Evolutionary conservation across 2,329 filamentous ascomycete genomes (phyloP), one percentile per base, ranked within the genome.

Genomic region (Coniochaeta ligniaria): DNA sequence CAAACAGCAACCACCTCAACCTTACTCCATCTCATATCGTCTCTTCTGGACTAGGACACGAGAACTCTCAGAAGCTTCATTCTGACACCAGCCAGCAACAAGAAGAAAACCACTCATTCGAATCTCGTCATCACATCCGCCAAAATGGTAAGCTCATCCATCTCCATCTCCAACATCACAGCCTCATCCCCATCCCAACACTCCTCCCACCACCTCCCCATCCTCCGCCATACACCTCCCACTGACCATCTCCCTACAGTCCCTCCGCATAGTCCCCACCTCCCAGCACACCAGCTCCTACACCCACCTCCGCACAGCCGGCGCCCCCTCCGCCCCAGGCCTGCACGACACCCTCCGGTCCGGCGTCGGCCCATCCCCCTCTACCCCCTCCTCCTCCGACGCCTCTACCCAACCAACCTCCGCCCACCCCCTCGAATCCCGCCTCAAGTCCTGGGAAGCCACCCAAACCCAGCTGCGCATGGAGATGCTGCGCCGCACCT

Each of bases 331-430:
- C 1, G 94, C 92, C 17, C 93, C 93, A 0, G 94, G 94, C 67
- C 82, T 98, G 65, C 93, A 96, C 82, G 95, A 98, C 80, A 93
- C 90, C 20, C 89, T 99, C 68, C 93, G 95, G 71, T 81, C 88
- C 64, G 92, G 93, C 76, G 83, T 96, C 66, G 86, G 86, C 67
- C 87, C 85, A 57, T 74, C 83, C 66, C 72, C 75, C 66, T 75
- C 81, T 61, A 72, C 77, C 59, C 73, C n/a, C n/a, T n/a, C n/a
- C n/a, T n/a, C n/a, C n/a, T n/a, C n/a, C n/a, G n/a, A n/a, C n/a
- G n/a, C n/a, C n/a, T n/a, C n/a, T 77, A 59, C 70, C 77, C 61
- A 70, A 67, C 65, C 70, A 69, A 67, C 72, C 64, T 91, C 87
- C 50, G 78, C 88, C 2, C 95, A 99, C 81, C 95, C 95, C 0